Evolutionary conservation across 2,329 filamentous ascomycete species (phyloP).

Genomic region (Venturia aucupariae): DNA sequence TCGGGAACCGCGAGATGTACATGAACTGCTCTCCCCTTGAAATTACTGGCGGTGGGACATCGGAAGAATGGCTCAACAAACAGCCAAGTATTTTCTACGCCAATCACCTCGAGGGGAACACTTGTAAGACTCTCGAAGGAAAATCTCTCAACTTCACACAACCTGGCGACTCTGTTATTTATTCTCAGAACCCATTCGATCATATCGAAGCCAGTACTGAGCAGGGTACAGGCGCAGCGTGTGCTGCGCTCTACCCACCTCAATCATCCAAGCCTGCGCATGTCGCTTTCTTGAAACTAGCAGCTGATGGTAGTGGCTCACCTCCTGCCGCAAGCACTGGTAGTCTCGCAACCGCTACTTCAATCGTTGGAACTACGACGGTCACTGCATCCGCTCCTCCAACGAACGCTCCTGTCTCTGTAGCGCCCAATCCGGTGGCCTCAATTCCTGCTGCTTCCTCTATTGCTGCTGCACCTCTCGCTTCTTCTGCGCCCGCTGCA

Average conservation of each 20-base stretch:
- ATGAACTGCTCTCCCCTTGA: slow-evolving; percentile 82
- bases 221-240: not conserved
- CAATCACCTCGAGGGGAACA: slow-evolving; percentile 44
- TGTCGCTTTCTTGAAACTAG: not conserved
- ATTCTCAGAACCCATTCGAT: slow-evolving; percentile 4
- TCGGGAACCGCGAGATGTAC: slow-evolving; percentile 92
- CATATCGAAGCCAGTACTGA: not conserved
- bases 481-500: not conserved
- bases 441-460: not conserved
- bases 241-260: not conserved
- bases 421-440: not conserved
- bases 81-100: slow-evolving; percentile 64
- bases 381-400: not conserved
- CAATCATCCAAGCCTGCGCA: not conserved
- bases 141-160: slow-evolving; percentile 51
- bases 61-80: slow-evolving; percentile 39
- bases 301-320: not conserved
- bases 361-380: not conserved
- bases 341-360: not conserved
- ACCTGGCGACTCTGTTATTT: slow-evolving; percentile 37
- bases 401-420: not conserved
- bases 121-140: slow-evolving; percentile 46
- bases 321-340: not conserved
- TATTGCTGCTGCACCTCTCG: not conserved
- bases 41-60: slow-evolving; percentile 41